Base-by-base conservation (phyloP, 176 grass and related monocot species). In the Poa annua region DNA sequence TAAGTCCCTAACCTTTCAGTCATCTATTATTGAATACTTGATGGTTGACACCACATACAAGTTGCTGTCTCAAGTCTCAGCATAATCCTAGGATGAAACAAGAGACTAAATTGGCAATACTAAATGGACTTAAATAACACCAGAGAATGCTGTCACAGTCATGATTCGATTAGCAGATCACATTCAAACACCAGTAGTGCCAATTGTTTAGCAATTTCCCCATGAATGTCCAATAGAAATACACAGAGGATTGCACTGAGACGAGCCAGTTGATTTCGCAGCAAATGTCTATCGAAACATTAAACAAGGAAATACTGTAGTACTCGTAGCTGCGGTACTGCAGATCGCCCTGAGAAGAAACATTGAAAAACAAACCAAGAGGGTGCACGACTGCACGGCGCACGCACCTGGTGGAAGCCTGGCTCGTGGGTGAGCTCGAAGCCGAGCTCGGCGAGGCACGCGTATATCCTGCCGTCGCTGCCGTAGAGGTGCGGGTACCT, bases 381-480 rank as follows among this genome's bases (percentile, higher is more conserved):
- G 34, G 7, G 3, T n/a, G 54, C 66, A 29, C 2, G 29, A 29
- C 29, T 29, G 29, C 29, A n/a, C n/a, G n/a, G n/a, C n/a, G n/a
- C n/a, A 96, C 96, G 54, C 66, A 96, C 96, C 96, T 99, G 96
- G 88, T 99, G 96, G 87, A 99, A 99, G 0, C 93, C 96, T 3
- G 87, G 91, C 80, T 99, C 93, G 50, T 94, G 75, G n/a, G 96
- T 92, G 76, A 99, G 88, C 83, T 91, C 85, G 51, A 99, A 87
- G 80, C 93, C 96, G 8, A 99, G 96, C 80, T 99, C 91, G 35
- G 93, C 68, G 39, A 99, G 62, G 89, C 96, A 99, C 5, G 96
- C 85, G 34, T 80, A 87, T 85, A 99, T 80, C 83, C 91, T 88
- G 54, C 81, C 93, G 55, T 99, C 96, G 62, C 96, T 96, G 26